phyloP scores from a whole-genome alignment of 106 monocot species.

The Dendrobium catenatum region DNA sequence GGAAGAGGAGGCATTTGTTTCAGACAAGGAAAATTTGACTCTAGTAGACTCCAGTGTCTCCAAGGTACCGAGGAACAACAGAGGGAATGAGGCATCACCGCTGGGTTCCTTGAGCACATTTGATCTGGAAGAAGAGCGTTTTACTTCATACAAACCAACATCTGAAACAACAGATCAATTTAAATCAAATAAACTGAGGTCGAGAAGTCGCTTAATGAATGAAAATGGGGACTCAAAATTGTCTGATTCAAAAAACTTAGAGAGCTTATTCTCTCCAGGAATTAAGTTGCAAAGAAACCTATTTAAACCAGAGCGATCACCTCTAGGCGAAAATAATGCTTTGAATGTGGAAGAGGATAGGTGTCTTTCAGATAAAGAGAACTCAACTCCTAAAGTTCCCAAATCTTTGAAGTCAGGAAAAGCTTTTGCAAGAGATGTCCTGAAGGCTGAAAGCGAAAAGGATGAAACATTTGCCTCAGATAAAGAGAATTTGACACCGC shows the following conservation, averaged over 20 bases:
- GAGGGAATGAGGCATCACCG: constrained; percentile 5
- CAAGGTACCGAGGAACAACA: neutral
- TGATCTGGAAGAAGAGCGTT: neutral
- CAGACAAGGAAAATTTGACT: constrained; percentile 15
- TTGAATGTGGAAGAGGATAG: constrained; percentile 1
- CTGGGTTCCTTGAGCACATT: neutral
- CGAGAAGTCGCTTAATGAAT: neutral
- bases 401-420: neutral
- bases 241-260: neutral
- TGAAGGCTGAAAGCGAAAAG: neutral
- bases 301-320: neutral
- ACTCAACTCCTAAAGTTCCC: constrained; percentile 11
- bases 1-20: constrained; percentile 6
- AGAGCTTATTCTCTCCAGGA: neutral
- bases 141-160: neutral
- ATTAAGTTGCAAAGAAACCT: neutral
- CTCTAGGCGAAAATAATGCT: neutral
- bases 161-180: neutral
- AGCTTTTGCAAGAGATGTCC: neutral
- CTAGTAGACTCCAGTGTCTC: constrained; percentile 1
- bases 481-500: constrained; percentile 29
- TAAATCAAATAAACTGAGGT: neutral
- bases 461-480: constrained; percentile 15
- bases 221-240: neutral
- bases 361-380: constrained; percentile 31